Conservation (phyloP, 257 asterid species). For the Mitragyna speciosa region DNA sequence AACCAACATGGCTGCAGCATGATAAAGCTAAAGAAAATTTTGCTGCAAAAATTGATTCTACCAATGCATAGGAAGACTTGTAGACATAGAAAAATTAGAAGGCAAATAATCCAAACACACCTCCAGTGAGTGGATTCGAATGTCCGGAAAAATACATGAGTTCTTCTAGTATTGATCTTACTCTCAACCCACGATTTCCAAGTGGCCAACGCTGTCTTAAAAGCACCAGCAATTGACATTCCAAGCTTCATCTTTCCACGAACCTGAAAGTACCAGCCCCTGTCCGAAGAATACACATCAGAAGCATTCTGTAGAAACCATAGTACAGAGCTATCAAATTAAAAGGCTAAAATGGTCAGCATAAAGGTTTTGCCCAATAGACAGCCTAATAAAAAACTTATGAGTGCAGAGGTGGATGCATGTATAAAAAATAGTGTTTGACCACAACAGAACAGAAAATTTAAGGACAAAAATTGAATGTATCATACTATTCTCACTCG, state of each 20-base stretch:
- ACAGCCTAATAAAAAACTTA: not conserved
- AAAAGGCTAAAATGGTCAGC: not conserved
- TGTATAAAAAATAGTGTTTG: not conserved
- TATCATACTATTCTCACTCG: not conserved
- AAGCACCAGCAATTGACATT: constrained; percentile 65
- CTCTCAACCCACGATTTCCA: constrained; percentile 84
- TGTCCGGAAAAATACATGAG: constrained; percentile 77
- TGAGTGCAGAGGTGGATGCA: not conserved
- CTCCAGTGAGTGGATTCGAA: constrained; percentile 93
- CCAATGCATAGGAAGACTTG: not conserved
- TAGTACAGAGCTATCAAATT: not conserved
- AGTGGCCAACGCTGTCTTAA: constrained; percentile 63
- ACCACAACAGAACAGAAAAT: not conserved
- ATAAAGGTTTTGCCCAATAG: not conserved
- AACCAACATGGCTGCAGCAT: not conserved
- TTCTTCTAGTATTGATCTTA: constrained; percentile 52
- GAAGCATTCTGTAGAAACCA: constrained; percentile 28
- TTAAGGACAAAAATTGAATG: not conserved
- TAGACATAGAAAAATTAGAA: not conserved
- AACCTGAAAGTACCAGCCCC: constrained; percentile 95
- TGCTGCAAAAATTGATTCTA: not conserved
- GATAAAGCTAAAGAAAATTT: not conserved
- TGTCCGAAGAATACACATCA: constrained; percentile 65
- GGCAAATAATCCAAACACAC: constrained; percentile 33
- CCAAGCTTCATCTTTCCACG: constrained; percentile 84